Base-by-base conservation (phyloP, 176 grass and related monocot genomes). In the Pontederia crassipes region DNA sequence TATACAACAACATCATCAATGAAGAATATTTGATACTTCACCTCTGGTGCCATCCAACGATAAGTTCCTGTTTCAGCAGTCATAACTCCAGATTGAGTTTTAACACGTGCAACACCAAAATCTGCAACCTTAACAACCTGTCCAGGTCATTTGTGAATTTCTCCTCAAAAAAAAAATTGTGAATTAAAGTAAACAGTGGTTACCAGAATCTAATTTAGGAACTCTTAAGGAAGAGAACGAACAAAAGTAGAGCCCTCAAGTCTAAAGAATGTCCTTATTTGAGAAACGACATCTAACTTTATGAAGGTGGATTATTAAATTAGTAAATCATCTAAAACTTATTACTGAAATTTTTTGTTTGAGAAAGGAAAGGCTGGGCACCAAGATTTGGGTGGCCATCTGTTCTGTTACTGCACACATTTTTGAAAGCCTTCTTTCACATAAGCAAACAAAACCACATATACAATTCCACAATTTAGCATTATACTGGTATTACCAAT, bases 1-100 rank as follows among this genome's bases (percentile, higher is more conserved):
- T 4, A 35, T 35, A 35, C 29, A 35, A 35, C 4, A 35, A 35
- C 4, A 4, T 35, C 29, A 35, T 35, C 29, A 35, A 4, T 35
- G 4, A 35, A 4, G 29, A 4, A 35, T 35, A 35, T 35, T 35
- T 35, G 4, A 2, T 35, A 2, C 29, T 35, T 35, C 40, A 95
- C 91, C 86, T 90, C 86, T 64, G 86, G 86, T 55, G 91, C 86
- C 91, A 95, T 95, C 83, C 86, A 95, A 61, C 86, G 86, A 57
- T 95, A 95, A 35, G 91, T 95, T 69, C 91, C 91, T 12, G 86
- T 95, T 80, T 95, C 91, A 48, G 86, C 86, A 71, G 91, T 95
- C 91, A 95, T 95, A 58, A 89, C 72, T 75, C 86, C 91, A 12
- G 86, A 81, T n/a, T n/a, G n/a, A n/a, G n/a, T n/a, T n/a, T 90